Base-by-base conservation (phyloP, 768 basidiomycete genomes). In the Suillus decipiens region DNA sequence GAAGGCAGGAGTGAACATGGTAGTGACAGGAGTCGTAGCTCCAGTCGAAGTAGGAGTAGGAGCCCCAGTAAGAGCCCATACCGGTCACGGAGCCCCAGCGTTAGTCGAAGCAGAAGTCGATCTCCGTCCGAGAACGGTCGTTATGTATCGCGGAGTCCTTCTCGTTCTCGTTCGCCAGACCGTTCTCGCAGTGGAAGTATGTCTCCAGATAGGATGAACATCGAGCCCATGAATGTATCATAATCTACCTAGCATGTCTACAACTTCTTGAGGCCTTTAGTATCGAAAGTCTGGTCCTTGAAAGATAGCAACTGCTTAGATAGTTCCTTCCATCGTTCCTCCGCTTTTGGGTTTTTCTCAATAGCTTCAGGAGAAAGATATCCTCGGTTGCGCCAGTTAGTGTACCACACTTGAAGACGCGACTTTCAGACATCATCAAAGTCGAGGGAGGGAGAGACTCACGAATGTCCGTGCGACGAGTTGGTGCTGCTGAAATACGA, bases 381-480 rank as follows among this genome's bases (percentile, higher is more conserved):
- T 2, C 92, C 92, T 57, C 92, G 82, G 70, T 93, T 91, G 67
- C 76, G 79, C 79, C 86, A 82, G 62, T 84, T 81, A 24, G 89
- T 85, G 70, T 94, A 94, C 89, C 92, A 94, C 33, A 86, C 92
- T 94, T 66, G 37, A 63, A 45, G 53, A 51, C 34, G 48, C 55
- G 41, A 11, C 19, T 55, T 53, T 34, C 7, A 17, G 37, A 54
- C 53, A 51, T 58, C 4, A 12, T 19, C 56, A 41, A 19, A 41
- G 17, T 19, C 3, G 17, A 57, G 34, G 47, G 5, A 47, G 22
- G 24, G 61, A 56, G 56, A 17, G 24, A 81, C 90, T 74, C 70
- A 95, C 93, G 73, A 61, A 95, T 95, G 72, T 95, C 93, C 66
- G 86, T 82, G 61, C 92, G 88, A 63, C 90, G 87, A n/a, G 90